Conservation (phyloP, 371 early-diverging fungal genomes). For the Saksenaea vasiformis region DNA sequence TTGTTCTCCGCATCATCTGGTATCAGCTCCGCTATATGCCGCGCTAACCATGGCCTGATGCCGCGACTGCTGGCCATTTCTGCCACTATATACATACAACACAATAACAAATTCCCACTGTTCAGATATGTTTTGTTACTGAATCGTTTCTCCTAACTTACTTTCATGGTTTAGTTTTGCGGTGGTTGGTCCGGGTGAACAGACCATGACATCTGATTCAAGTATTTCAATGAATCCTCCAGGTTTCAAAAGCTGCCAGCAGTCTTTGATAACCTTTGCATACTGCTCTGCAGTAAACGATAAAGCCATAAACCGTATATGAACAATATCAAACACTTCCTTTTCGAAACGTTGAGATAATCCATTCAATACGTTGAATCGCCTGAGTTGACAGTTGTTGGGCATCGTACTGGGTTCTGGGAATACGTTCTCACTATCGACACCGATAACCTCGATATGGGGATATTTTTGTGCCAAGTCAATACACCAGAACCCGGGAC, state of each 20-base stretch:
- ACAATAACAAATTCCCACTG: neutral
- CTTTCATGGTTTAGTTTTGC: slow-evolving; percentile 30
- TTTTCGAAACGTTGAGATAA: slow-evolving; percentile 6
- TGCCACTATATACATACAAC: slow-evolving; percentile 23
- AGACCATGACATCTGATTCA: slow-evolving; percentile 33
- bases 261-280: slow-evolving; percentile 19
- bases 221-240: slow-evolving; percentile 30
- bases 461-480: slow-evolving; percentile 32
- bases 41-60: slow-evolving; percentile 28
- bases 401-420: slow-evolving; percentile 25
- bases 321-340: slow-evolving; percentile 26
- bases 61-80: slow-evolving; percentile 23
- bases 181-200: slow-evolving; percentile 35
- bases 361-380: slow-evolving; percentile 23
- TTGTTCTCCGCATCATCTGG: slow-evolving; percentile 19
- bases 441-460: slow-evolving; percentile 26
- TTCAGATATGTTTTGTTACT: neutral
- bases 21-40: slow-evolving; percentile 17
- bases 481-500: slow-evolving; percentile 44
- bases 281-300: slow-evolving; percentile 30
- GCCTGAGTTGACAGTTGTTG: slow-evolving; percentile 24
- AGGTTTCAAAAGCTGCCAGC: slow-evolving; percentile 30
- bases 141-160: slow-evolving; percentile 12
- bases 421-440: slow-evolving; percentile 29
- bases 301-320: slow-evolving; percentile 35